phyloP scores from a whole-genome alignment of 257 asterid genomes.

The Haberlea rhodopensis region DNA sequence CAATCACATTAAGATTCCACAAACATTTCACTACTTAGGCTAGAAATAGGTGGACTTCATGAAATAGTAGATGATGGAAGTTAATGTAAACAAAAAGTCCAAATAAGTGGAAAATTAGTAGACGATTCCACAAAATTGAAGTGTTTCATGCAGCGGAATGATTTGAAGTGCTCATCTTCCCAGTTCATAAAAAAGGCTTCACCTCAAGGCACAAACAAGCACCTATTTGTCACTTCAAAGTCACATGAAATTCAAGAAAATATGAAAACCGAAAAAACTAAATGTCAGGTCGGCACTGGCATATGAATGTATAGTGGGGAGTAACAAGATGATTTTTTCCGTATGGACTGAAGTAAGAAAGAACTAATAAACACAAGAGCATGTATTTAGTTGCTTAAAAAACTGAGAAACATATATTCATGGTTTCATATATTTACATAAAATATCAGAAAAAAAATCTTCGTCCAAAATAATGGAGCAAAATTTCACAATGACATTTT shows the following conservation, averaged over 20 bases:
- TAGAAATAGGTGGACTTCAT: constrained; percentile 12
- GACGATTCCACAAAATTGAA: not conserved
- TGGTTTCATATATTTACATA: not conserved
- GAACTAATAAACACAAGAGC: not conserved
- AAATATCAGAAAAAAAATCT: not conserved
- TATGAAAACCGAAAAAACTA: not conserved
- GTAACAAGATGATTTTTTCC: not conserved
- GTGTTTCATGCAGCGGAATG: constrained; percentile 9
- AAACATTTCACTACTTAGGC: not conserved
- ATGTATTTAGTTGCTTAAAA: not conserved
- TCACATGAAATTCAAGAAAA: constrained; percentile 15
- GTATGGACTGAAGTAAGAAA: no score
- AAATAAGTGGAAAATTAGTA: not conserved
- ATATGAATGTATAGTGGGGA: not conserved
- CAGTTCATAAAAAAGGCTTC: constrained; percentile 19
- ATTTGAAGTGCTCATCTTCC: constrained; percentile 15
- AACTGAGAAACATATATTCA: not conserved
- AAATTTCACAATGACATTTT: not conserved
- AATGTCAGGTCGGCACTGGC: constrained; percentile 9
- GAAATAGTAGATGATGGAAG: constrained; percentile 7
- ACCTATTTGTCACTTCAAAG: constrained; percentile 8
- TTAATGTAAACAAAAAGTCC: not conserved
- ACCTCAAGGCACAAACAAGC: constrained; percentile 17
- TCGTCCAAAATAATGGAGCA: not conserved
- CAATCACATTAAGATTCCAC: constrained; percentile 8